These are phyloP conservation scores for Amoebophrya sp. DNA, from an alignment of 169 alveolate species.

Conservation along the genomic window DNA sequence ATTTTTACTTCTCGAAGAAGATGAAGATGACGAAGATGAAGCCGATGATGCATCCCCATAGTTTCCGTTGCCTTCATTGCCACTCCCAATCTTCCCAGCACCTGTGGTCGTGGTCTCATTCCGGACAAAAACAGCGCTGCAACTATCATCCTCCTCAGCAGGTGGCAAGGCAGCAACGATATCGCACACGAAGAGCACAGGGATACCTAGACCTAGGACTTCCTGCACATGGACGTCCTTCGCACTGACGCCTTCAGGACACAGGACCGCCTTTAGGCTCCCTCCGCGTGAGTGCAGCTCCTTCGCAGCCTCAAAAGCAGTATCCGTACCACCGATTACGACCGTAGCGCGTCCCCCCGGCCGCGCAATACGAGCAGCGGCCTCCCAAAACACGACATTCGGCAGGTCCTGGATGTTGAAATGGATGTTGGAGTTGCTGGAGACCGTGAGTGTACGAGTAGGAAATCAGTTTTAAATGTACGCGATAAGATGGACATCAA, in stretches of 20 bases:
- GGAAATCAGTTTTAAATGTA: too few relatives aligned
- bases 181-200: background rate
- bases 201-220: background rate
- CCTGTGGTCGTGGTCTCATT: background rate
- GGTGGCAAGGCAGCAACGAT: background rate
- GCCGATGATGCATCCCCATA: too few relatives aligned
- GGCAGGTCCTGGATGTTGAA: conserved; percentile 17
- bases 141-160: background rate
- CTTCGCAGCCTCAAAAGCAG: background rate
- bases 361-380: background rate
- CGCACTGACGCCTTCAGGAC: background rate
- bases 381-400: background rate
- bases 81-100: too few relatives aligned
- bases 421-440: too few relatives aligned
- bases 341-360: background rate
- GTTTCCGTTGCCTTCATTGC: too few relatives aligned
- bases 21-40: too few relatives aligned
- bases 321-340: background rate
- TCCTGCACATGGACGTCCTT: background rate
- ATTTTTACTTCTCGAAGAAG: too few relatives aligned
- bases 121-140: background rate
- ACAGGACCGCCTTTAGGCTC: background rate
- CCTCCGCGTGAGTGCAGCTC: background rate
- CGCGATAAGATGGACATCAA: too few relatives aligned
- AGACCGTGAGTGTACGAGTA: too few relatives aligned